Base-by-base conservation (phyloP, 192 early-diverging fungal genomes). In the Linnemannia zychae region DNA sequence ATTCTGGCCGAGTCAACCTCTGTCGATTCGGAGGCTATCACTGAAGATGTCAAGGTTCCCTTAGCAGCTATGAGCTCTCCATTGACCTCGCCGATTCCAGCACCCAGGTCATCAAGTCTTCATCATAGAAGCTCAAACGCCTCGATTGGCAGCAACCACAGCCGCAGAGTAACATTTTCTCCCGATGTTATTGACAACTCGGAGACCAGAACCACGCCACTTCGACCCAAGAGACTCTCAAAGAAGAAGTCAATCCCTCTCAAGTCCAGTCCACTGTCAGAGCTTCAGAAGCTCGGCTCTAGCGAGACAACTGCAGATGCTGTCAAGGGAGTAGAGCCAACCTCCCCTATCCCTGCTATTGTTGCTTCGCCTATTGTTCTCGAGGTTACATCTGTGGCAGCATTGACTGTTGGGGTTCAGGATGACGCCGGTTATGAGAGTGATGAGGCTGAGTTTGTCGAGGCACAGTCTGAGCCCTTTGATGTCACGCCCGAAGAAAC, bases 381-480 rank as follows among this genome's bases (percentile, higher is more conserved):
- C 48, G 17, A 40, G 57, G 78, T 13, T 18, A 1, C 49, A 57
- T 46, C 4, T 66, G 60, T 22, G 18, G 47, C n/a, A 24, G 33
- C 20, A 7, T 48, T 44, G n/a, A 24, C 7, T 3, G 48, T 67
- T 0, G 28, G 15, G 31, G 50, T n/a, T 6, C 40, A 47, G 36
- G 80, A 76, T 15, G 83, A 71, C 6, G n/a, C 52, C 9, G 74
- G 49, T 0, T 53, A 46, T n/a, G 83, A 79, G 20, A 79, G 74
- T 18, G 78, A 85, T 18, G 83, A 85, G 28, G 82, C 24, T 3
- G 82, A 79, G 38, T 82, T 82, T 77, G 75, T 77, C 3, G 81
- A 82, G 49, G 75, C 81, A 1, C 34, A 24, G n/a, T 36, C 74
- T n/a, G 75, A 67, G 7, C 15, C 31, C 24, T 63, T 82, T 38